Conservation (phyloP, 2,329 filamentous ascomycete species). For the Leptographium procerum region DNA sequence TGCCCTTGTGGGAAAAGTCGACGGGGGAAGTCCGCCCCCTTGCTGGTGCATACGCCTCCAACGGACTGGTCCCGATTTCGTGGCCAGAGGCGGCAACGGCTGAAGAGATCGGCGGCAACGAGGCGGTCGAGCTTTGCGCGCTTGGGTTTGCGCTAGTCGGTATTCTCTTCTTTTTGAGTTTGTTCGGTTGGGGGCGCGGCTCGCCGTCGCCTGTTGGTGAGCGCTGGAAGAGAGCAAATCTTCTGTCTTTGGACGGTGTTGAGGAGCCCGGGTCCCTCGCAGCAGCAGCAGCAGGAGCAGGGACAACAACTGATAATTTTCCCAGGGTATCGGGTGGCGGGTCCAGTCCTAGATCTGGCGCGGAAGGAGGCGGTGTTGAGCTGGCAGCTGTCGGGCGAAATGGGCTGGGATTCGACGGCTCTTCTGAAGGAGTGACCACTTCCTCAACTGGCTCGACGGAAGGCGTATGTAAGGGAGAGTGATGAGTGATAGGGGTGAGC, state of each 20-base stretch:
- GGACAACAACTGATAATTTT: too few relatives aligned
- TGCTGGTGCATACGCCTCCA: slow-evolving; percentile 4
- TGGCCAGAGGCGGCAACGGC: slow-evolving; percentile 32
- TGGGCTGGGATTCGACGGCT: slow-evolving; percentile 6
- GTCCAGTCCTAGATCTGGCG: neutral
- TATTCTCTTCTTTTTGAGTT: slow-evolving; percentile 76
- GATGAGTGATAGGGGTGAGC: slow-evolving; percentile 23
- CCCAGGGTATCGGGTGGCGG: slow-evolving; percentile 3
- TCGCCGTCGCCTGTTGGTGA: slow-evolving; percentile 52
- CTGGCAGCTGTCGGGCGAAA: neutral
- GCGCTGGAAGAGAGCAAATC: slow-evolving; percentile 60
- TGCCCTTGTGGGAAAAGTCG: neutral
- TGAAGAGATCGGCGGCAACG: slow-evolving; percentile 40
- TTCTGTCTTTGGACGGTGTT: slow-evolving; percentile 56
- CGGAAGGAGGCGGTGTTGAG: neutral
- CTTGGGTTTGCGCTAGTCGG: slow-evolving; percentile 71
- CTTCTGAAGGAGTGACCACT: slow-evolving; percentile 21
- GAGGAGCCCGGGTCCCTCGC: slow-evolving; percentile 11
- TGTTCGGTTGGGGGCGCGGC: slow-evolving; percentile 64
- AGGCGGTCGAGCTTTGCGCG: slow-evolving; percentile 81
- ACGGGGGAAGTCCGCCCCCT: neutral
- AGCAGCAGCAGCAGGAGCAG: neutral
- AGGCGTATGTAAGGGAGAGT: slow-evolving; percentile 37
- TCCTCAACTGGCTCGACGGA: slow-evolving; percentile 28
- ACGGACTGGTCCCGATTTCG: slow-evolving; percentile 21